phyloP scores from a whole-genome alignment of 805 yeast species.

The Candida tallmaniae region DNA sequence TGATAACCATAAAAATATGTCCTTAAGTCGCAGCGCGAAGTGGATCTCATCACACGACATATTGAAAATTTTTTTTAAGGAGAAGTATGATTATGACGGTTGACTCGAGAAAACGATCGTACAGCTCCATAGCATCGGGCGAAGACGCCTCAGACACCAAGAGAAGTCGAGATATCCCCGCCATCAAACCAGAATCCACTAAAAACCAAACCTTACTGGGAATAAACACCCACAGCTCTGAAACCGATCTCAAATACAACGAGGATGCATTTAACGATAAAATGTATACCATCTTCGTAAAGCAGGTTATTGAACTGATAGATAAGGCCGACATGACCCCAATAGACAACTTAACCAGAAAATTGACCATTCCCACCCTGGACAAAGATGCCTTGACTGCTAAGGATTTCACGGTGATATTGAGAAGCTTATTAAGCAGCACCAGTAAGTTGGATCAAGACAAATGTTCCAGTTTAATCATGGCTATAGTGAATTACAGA shows the following conservation, averaged over 20 bases:
- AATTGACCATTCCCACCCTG: constrained; percentile 48
- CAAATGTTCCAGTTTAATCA: constrained; percentile 48
- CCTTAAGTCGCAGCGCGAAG: constrained; percentile 10
- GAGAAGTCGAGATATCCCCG: too few relatives aligned
- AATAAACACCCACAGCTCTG: too few relatives aligned
- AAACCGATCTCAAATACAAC: too few relatives aligned
- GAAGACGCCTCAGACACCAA: background rate
- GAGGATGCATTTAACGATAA: constrained; percentile 29
- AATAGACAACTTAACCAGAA: constrained; percentile 55
- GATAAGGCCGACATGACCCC: constrained; percentile 53
- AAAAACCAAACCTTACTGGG: too few relatives aligned
- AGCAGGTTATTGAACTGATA: constrained; percentile 65
- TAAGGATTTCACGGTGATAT: constrained; percentile 49
- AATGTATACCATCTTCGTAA: constrained; percentile 45
- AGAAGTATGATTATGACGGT: constrained; percentile 14
- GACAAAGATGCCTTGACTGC: constrained; percentile 50
- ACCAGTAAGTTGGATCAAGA: constrained; percentile 63
- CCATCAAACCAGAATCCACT: too few relatives aligned
- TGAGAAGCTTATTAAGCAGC: constrained; percentile 58
- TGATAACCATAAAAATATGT: too few relatives aligned
- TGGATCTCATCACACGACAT: constrained; percentile 10
- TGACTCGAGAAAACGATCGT: constrained; percentile 1
- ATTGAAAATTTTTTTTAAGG: constrained; percentile 10
- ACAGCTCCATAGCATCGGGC: too few relatives aligned
- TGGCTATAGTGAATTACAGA: constrained; percentile 56